Evolutionary conservation across 805 yeast species (phyloP), one percentile per base, ranked within the genome.

Genomic region (Tetrapisispora arboricola): DNA sequence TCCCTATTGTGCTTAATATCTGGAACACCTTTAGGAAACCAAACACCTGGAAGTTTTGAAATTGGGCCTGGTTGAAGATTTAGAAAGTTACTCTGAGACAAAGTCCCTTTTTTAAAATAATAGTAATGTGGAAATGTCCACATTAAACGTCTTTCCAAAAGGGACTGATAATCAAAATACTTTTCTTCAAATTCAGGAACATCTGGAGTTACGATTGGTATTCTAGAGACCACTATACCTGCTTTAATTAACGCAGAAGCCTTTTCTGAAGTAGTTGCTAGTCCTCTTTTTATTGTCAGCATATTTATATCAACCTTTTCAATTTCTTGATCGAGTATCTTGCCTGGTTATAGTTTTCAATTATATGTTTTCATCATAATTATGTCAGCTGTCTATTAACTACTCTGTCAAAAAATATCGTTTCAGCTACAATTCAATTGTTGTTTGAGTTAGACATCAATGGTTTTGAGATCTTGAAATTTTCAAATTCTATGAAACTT

Each of bases 91-190:
- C 86, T 84, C 59, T 86, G 95, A 3, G 95, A 76, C 46, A 92
- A 68, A 1, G 96, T 81, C 46, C 97, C 97, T 53, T 75, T 80
- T 57, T 82, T 84, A 67, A 80, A 92, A 66, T 88, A 92, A 58
- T 78, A 88, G 75, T 86, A 86, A 51, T 81, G 78, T 5, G 98
- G 97, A 63, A 92, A 92, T 0, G 97, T 87, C 95, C 96, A 87
- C 95, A 88, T 87, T 50, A 92, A 70, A 53, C 97, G 74, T 56
- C 79, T 79, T 69, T 87, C 88, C 41, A 92, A 70, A 60, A 84
- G 94, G 39, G 77, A 75, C 62, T 88, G 95, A 60, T 92, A 92
- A 40, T 76, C 68, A 58, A 82, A 84, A 62, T 80, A 92, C 39
- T 78, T 77, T 44, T 67, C 55, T 52, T 86, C 96, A 51, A 90